These are phyloP conservation scores for Leccinum rimulosum DNA, from an alignment of 768 basidiomycete species.

Conservation along the genomic window DNA sequence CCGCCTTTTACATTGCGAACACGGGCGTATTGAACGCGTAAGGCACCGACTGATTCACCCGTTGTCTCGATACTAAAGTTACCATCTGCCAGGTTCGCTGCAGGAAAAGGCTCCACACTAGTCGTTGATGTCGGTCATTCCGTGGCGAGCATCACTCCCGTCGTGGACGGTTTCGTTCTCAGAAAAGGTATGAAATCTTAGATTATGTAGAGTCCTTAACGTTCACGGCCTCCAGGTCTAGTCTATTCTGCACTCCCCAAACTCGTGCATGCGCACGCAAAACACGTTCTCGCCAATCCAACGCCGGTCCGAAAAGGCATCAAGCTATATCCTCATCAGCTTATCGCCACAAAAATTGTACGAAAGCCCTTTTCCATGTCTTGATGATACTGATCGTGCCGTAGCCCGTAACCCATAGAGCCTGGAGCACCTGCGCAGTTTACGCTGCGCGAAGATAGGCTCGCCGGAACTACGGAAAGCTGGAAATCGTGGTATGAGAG, in stretches of 20 bases:
- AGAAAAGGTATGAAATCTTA: conserved; percentile 68
- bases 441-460: conserved; percentile 71
- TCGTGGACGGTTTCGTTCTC: conserved; percentile 96
- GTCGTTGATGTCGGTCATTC: conserved; percentile 93
- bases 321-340: conserved; percentile 80
- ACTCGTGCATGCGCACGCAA: conserved; percentile 78
- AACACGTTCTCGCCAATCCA: conserved; percentile 56
- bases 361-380: conserved; percentile 10
- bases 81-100: conserved; percentile 70
- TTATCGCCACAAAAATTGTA: conserved; percentile 80
- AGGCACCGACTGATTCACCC: conserved; percentile 25
- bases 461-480: conserved; percentile 68
- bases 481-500: conserved; percentile 82
- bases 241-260: conserved; percentile 70
- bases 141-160: conserved; percentile 88
- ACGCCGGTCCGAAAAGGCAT: conserved; percentile 53
- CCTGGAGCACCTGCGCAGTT: conserved; percentile 61
- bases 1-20: conserved; percentile 96
- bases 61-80: conserved; percentile 11
- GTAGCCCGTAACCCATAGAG: conserved; percentile 63
- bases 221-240: conserved; percentile 57
- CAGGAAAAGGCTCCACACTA: conserved; percentile 95
- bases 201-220: background rate
- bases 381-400: conserved; percentile 6
- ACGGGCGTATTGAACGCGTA: conserved; percentile 93